Percentiles rank a stretch among this genome's conserved stretches.
Evolutionary conservation across 306 rosid genomes (phyloP).

Genomic region (Rosa lucieae): DNA sequence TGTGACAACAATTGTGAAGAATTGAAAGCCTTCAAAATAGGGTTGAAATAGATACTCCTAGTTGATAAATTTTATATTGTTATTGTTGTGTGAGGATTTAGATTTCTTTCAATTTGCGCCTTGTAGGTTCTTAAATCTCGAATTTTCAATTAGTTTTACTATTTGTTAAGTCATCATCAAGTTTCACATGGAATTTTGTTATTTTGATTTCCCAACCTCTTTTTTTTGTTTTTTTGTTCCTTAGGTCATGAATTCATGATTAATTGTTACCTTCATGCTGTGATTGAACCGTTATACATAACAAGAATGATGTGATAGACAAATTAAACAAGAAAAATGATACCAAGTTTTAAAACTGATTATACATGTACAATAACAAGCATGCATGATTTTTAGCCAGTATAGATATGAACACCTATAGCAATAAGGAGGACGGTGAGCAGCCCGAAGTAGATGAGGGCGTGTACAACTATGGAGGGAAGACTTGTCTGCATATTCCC

Average conservation of each 20-base stretch:
- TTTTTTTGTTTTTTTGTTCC: too few species aligned
- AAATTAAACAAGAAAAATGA: not conserved
- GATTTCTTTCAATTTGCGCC: not conserved
- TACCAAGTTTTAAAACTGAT: not conserved
- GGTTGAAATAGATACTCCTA: not conserved
- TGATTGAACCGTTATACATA: not conserved
- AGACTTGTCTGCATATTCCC: slow-evolving; percentile 81
- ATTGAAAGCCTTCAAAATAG: not conserved
- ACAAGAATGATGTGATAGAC: not conserved
- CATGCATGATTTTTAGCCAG: slow-evolving; percentile 31
- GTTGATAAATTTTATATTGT: too few species aligned
- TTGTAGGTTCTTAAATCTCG: too few species aligned
- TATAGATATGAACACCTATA: slow-evolving; percentile 66
- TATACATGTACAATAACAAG: not conserved
- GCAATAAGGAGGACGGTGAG: slow-evolving; percentile 72
- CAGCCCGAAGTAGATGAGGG: slow-evolving; percentile 75
- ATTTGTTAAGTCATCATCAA: too few species aligned
- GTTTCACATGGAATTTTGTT: too few species aligned
- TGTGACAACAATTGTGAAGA: too few species aligned
- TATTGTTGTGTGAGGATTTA: too few species aligned
- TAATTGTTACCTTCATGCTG: not conserved
- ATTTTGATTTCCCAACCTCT: too few species aligned
- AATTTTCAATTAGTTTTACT: not conserved
- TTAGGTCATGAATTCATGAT: not conserved
- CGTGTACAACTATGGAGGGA: slow-evolving; percentile 63